These are phyloP conservation scores for Polysphondylium violaceum DNA, from an alignment of 78 protist genomes.

Conservation along the genomic window DNA sequence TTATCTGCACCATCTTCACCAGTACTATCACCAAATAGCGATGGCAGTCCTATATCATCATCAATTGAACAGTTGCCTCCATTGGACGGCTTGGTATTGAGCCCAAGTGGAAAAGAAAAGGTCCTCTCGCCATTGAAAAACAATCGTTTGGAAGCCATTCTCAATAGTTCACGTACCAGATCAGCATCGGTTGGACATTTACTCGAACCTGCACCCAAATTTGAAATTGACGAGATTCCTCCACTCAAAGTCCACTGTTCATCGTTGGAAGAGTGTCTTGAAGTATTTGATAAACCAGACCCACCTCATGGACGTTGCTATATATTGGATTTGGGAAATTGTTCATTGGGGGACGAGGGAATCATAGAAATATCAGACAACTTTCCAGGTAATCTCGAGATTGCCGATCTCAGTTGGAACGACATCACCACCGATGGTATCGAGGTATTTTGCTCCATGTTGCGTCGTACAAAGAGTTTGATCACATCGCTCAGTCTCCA, in stretches of 20 bases:
- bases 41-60: background rate
- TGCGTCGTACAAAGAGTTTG: conserved; percentile 2
- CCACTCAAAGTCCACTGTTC: conserved; percentile 64
- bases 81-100: background rate
- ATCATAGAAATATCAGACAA: background rate
- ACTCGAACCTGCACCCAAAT: conserved; percentile 26
- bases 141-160: conserved; percentile 4
- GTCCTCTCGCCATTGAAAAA: background rate
- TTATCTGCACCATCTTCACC: conserved; percentile 42
- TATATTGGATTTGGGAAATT: conserved; percentile 53
- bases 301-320: conserved; percentile 57
- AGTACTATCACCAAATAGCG: background rate
- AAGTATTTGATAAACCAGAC: conserved; percentile 30
- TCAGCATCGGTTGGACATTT: conserved; percentile 57
- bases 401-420: conserved; percentile 73
- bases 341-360: conserved; percentile 65
- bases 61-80: background rate
- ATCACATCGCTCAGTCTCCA: conserved; percentile 36
- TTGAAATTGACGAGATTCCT: conserved; percentile 56
- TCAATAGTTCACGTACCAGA: conserved; percentile 5
- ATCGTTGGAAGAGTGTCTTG: conserved; percentile 50
- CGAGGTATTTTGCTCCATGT: conserved; percentile 8
- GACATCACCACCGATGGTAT: conserved; percentile 47
- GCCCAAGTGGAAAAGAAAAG: background rate
- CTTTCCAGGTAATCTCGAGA: conserved; percentile 41